Conservation (phyloP, 2,329 filamentous ascomycete genomes). For the Arthroderma sp. region DNA sequence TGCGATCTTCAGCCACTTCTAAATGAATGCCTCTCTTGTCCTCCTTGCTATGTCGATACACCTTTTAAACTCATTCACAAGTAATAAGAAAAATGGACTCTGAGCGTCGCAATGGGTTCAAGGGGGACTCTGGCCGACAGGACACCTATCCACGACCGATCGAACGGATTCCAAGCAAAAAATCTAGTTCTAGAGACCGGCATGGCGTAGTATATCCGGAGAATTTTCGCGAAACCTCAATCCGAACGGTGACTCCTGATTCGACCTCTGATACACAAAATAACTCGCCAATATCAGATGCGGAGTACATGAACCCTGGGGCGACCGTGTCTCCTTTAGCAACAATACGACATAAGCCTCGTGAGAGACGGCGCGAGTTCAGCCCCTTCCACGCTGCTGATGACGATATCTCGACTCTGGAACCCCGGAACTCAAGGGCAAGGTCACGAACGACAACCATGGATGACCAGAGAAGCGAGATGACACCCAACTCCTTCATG, state of each 20-base stretch:
- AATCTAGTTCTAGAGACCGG: slow-evolving; percentile 34
- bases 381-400: slow-evolving; percentile 20
- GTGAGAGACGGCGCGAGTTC: slow-evolving; percentile 22
- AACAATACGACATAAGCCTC: slow-evolving; percentile 20
- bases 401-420: slow-evolving; percentile 22
- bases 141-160: slow-evolving; percentile 27
- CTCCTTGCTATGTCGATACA: not conserved
- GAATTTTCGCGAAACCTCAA: slow-evolving; percentile 30
- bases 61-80: not conserved
- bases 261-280: slow-evolving; percentile 22
- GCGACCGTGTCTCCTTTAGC: slow-evolving; percentile 25
- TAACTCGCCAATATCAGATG: slow-evolving; percentile 27
- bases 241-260: slow-evolving; percentile 36
- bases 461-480: slow-evolving; percentile 29
- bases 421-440: slow-evolving; percentile 23
- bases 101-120: slow-evolving; percentile 28
- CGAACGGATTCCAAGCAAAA: slow-evolving; percentile 34
- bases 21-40: not conserved
- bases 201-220: slow-evolving; percentile 35
- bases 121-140: slow-evolving; percentile 28
- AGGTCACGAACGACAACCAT: slow-evolving; percentile 29
- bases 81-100: slow-evolving; percentile 22
- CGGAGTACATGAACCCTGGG: slow-evolving; percentile 20
- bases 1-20: not conserved
- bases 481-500: slow-evolving; percentile 20